A percentile compares a stretch with the other conserved stretches of the same genome.
Evolutionary conservation across 768 basidiomycete species (phyloP).

Genomic region (Tricholoma bakamatsutake): DNA sequence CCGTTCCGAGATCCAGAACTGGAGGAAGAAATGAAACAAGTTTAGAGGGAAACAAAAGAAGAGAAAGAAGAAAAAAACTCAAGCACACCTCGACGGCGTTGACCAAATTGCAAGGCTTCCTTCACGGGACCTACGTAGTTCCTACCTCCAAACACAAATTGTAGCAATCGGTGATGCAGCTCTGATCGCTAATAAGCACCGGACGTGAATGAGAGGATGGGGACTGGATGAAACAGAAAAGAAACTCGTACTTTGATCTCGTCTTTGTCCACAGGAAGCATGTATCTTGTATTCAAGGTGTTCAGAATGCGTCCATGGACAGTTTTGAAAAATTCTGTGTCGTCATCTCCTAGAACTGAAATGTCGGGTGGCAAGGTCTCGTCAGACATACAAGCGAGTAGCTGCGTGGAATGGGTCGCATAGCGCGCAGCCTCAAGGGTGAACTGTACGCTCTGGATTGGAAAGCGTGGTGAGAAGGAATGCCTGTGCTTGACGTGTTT

Average conservation of each 20-base stretch:
- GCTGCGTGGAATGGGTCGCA: conserved; percentile 11
- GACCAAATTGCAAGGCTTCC: conserved; percentile 46
- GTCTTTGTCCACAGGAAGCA: conserved; percentile 62
- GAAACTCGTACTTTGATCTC: conserved; percentile 47
- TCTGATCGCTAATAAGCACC: conserved; percentile 45
- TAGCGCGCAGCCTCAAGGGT: conserved; percentile 8
- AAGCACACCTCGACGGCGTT: conserved; percentile 35
- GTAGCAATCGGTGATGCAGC: conserved; percentile 57
- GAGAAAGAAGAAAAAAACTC: too few species aligned
- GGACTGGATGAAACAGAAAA: background rate
- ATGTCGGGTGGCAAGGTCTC: conserved; percentile 12
- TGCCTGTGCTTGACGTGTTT: conserved; percentile 11
- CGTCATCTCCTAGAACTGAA: conserved; percentile 32
- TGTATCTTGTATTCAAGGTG: conserved; percentile 47
- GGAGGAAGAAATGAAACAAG: conserved; percentile 11
- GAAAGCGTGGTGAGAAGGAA: background rate
- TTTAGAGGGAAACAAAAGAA: background rate
- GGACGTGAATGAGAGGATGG: conserved; percentile 1
- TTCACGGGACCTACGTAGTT: conserved; percentile 64
- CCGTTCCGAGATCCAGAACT: conserved; percentile 69
- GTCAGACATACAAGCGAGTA: conserved; percentile 18
- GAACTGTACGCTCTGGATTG: background rate
- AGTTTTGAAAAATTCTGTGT: conserved; percentile 47
- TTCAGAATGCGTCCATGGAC: conserved; percentile 51
- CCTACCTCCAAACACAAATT: conserved; percentile 58